Percentiles rank a stretch among this genome's conserved stretches.
Evolutionary conservation across 768 basidiomycete genomes (phyloP).

Genomic region (Phlegmacium glaucopus): DNA sequence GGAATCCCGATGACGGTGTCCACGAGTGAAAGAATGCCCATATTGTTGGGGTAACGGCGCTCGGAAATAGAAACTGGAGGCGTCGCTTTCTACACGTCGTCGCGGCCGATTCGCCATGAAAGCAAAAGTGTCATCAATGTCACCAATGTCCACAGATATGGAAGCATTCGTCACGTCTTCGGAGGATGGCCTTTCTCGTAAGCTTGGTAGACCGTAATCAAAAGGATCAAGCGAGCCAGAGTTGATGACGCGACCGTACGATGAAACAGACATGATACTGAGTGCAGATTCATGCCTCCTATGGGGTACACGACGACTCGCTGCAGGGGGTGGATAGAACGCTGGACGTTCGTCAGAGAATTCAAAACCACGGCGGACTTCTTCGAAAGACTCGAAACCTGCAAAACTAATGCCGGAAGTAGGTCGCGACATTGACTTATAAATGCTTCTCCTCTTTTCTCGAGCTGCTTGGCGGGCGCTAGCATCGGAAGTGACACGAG

Average conservation of each 20-base stretch:
- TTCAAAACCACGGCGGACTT: constrained; percentile 77
- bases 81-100: constrained; percentile 70
- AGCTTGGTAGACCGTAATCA: constrained; percentile 58
- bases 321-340: constrained; percentile 58
- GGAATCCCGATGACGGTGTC: constrained; percentile 63
- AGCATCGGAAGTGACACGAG: constrained; percentile 42
- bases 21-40: constrained; percentile 33
- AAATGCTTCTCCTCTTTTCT: constrained; percentile 21
- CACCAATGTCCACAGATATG: constrained; percentile 60
- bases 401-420: constrained; percentile 62
- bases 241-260: constrained; percentile 67
- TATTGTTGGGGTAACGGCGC: constrained; percentile 26
- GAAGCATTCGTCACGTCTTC: constrained; percentile 52
- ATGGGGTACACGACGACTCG: constrained; percentile 36
- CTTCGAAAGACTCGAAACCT: constrained; percentile 74
- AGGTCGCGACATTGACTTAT: constrained; percentile 31
- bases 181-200: constrained; percentile 52
- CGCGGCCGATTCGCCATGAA: constrained; percentile 43
- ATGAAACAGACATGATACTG: constrained; percentile 79
- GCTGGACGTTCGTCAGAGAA: constrained; percentile 58
- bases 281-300: constrained; percentile 55
- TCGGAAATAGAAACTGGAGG: constrained; percentile 75
- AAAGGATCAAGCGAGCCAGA: constrained; percentile 68
- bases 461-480: constrained; percentile 17
- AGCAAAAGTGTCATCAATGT: constrained; percentile 79